Evolutionary conservation across 805 yeast species (phyloP).

Genomic region (Starmera dryadoides): DNA sequence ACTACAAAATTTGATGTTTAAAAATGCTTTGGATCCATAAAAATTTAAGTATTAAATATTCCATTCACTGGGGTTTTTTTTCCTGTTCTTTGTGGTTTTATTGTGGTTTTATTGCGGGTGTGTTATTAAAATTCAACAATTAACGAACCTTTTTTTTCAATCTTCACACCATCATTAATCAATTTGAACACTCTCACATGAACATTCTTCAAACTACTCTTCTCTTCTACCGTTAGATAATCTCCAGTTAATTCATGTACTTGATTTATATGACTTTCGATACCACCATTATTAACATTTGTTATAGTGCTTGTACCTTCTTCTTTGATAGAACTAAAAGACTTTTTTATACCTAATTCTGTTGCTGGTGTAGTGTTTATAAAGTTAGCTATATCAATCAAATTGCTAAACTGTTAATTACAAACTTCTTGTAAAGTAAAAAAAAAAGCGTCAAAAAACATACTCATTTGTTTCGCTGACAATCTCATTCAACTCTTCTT

Average conservation of each 20-base stretch:
- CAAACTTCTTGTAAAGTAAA: neutral
- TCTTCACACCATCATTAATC: conserved; percentile 7
- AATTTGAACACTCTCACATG: conserved; percentile 8
- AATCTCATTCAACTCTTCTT: conserved; percentile 37
- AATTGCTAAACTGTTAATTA: conserved; percentile 5
- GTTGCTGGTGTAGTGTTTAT: conserved; percentile 8
- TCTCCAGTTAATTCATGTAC: neutral
- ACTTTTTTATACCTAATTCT: conserved; percentile 8
- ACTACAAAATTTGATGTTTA: too few relatives aligned
- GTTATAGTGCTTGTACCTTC: neutral
- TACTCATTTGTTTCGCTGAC: conserved; percentile 33
- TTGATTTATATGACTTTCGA: neutral
- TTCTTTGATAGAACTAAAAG: conserved; percentile 6
- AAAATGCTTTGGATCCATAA: too few relatives aligned
- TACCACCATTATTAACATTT: neutral
- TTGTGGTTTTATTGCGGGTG: too few relatives aligned
- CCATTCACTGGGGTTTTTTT: too few relatives aligned
- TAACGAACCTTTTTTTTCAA: conserved; percentile 14
- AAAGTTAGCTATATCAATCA: conserved; percentile 18
- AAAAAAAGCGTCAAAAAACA: neutral
- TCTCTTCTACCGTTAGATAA: conserved; percentile 8
- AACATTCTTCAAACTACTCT: conserved; percentile 5
- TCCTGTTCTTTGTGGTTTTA: too few relatives aligned
- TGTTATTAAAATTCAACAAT: conserved; percentile 9
- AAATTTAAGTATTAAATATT: too few relatives aligned